Evolutionary conservation across 345 rosid species (phyloP).

Genomic region (Luvunga scandens): DNA sequence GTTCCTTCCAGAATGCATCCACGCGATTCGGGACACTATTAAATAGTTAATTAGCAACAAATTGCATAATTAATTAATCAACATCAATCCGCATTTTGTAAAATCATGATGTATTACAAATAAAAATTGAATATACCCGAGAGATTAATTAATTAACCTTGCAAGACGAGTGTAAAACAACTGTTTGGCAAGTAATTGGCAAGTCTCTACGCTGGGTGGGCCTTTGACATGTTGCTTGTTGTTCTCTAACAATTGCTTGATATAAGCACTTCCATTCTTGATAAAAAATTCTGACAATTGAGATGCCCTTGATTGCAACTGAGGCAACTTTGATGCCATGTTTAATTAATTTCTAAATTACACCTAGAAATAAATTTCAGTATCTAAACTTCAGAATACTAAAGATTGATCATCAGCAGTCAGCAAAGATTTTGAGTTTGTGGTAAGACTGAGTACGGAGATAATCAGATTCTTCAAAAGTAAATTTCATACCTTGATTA

Average conservation of each 20-base stretch:
- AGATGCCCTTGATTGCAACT: conserved; percentile 33
- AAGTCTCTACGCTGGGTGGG: conserved; percentile 38
- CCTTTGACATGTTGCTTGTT: conserved; percentile 43
- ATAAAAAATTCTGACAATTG: conserved; percentile 31
- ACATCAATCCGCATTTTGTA: no score
- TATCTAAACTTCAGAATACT: background rate
- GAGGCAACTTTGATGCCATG: conserved; percentile 43
- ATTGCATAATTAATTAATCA: background rate
- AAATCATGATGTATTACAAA: no score
- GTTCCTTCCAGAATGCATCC: conserved; percentile 50
- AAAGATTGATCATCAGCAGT: background rate
- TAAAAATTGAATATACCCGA: no score
- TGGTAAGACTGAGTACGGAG: background rate
- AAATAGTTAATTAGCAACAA: background rate
- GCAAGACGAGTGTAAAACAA: conserved; percentile 46
- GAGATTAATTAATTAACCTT: conserved; percentile 23
- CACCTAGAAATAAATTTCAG: background rate
- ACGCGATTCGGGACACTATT: conserved; percentile 34
- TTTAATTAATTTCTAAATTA: no score
- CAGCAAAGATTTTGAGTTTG: background rate
- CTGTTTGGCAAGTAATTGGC: conserved; percentile 39
- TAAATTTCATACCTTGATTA: background rate
- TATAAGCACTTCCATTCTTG: conserved; percentile 42
- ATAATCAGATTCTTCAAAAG: background rate
- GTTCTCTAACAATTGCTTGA: conserved; percentile 37